These are phyloP conservation scores for Aspergillus cavernicola DNA, from an alignment of 495 filamentous ascomycete species.

Conservation along the genomic window DNA sequence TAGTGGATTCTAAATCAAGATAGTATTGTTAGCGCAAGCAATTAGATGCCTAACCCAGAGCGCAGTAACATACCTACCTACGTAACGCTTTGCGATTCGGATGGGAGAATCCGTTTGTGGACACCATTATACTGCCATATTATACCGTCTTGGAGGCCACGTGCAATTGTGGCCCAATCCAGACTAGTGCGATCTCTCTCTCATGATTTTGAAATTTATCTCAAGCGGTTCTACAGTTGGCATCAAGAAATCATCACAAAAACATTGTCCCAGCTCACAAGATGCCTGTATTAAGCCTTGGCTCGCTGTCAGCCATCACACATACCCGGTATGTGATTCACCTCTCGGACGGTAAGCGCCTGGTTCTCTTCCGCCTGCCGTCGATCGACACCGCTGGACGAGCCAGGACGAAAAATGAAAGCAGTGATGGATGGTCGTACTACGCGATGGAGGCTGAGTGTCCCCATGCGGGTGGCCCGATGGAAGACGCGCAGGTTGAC, in stretches of 20 bases:
- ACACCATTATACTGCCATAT: background rate
- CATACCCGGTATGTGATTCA: slow-evolving; percentile 47
- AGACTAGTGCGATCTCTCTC: background rate
- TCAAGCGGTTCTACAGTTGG: background rate
- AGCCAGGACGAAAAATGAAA: slow-evolving; percentile 26
- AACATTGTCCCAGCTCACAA: background rate
- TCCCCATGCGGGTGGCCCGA: slow-evolving; percentile 50
- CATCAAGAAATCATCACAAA: background rate
- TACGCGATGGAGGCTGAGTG: slow-evolving; percentile 54
- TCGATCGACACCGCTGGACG: slow-evolving; percentile 33
- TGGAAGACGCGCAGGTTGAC: slow-evolving; percentile 48
- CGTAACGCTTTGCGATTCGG: too few relatives aligned
- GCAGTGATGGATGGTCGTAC: slow-evolving; percentile 44
- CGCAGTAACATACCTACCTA: too few relatives aligned
- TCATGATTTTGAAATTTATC: background rate
- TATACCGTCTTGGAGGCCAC: background rate
- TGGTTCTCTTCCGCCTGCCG: slow-evolving; percentile 49
- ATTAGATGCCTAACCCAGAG: too few relatives aligned
- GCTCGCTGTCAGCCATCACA: slow-evolving; percentile 21
- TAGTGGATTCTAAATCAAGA: background rate
- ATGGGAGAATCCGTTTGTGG: too few relatives aligned
- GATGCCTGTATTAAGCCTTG: slow-evolving; percentile 7
- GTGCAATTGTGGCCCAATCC: background rate
- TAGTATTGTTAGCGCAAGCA: too few relatives aligned
- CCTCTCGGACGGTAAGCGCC: slow-evolving; percentile 47